Evolutionary conservation across 805 yeast genomes (phyloP).

Genomic region (Schwanniomyces yamadae): DNA sequence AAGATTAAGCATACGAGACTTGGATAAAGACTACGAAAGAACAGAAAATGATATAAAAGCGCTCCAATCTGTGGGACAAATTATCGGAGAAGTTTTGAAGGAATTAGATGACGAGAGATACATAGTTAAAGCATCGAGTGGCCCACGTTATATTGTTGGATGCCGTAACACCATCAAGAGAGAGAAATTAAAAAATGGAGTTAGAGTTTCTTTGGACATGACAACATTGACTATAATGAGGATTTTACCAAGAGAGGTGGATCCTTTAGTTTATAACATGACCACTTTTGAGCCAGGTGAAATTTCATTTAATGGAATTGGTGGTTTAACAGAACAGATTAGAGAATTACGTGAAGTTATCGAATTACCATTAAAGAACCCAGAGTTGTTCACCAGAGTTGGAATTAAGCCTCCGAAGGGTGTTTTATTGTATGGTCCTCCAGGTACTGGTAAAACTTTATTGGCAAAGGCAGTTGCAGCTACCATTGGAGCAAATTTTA

Average conservation of each 20-base stretch:
- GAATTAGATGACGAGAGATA: constrained; percentile 92
- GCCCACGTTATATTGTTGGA: constrained; percentile 97
- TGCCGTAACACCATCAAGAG: constrained; percentile 91
- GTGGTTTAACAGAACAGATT: constrained; percentile 94
- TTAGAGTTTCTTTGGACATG: constrained; percentile 95
- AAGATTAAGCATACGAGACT: constrained; percentile 76
- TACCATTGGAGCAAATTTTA: constrained; percentile 96
- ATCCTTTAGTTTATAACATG: constrained; percentile 97
- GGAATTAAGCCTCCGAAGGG: constrained; percentile 99
- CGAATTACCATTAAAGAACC: constrained; percentile 94
- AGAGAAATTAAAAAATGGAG: constrained; percentile 83
- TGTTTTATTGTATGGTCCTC: constrained; percentile 94
- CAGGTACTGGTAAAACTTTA: constrained; percentile 96
- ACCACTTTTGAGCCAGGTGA: constrained; percentile 98
- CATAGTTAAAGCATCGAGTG: constrained; percentile 94
- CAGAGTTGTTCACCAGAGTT: constrained; percentile 91
- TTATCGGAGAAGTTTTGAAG: constrained; percentile 94
- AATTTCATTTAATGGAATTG: constrained; percentile 89
- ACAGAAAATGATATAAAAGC: constrained; percentile 98
- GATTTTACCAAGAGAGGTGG: constrained; percentile 95
- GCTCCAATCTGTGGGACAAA: constrained; percentile 93
- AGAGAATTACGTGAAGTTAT: constrained; percentile 96
- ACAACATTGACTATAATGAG: constrained; percentile 98
- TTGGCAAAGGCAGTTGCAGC: constrained; percentile 98
- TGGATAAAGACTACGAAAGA: constrained; percentile 82